Conservation (phyloP, 345 rosid genomes). For the Barbarea vulgaris region DNA sequence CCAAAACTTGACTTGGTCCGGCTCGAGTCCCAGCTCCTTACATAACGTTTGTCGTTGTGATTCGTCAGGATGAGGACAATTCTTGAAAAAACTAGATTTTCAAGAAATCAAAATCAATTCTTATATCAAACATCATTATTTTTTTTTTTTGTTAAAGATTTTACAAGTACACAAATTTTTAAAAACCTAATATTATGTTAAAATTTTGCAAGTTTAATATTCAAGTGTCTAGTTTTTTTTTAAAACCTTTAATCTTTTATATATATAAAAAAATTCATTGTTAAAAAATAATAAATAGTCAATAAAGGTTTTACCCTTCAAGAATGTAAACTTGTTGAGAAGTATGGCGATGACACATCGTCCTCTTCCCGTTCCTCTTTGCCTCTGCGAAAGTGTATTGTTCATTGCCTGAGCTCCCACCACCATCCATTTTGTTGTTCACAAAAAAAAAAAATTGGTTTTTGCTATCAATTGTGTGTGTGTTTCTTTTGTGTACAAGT, state of each 20-base stretch:
- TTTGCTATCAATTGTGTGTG: not conserved
- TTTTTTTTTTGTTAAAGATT: no score
- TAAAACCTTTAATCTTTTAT: no score
- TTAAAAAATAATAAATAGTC: not conserved
- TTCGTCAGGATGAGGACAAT: slow-evolving; percentile 72
- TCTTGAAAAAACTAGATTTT: slow-evolving; percentile 55
- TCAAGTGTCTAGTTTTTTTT: no score
- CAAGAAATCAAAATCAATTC: not conserved
- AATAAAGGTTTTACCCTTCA: slow-evolving; percentile 50
- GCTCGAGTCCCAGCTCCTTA: slow-evolving; percentile 50
- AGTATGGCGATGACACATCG: slow-evolving; percentile 57
- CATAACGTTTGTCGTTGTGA: slow-evolving; percentile 52
- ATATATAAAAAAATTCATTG: no score
- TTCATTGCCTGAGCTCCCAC: slow-evolving; percentile 48
- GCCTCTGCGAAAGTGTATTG: slow-evolving; percentile 26
- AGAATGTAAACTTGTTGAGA: slow-evolving; percentile 52
- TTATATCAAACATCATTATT: not conserved
- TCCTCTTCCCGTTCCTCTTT: slow-evolving; percentile 35
- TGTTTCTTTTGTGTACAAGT: not conserved
- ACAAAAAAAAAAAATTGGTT: not conserved
- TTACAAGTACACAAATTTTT: no score
- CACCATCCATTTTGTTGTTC: slow-evolving; percentile 28
- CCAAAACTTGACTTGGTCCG: slow-evolving; percentile 75
- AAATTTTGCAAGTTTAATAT: no score
- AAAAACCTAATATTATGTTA: no score